Conservation (phyloP, 352 stramenopile species). For the Globisporangium carolinianum region DNA sequence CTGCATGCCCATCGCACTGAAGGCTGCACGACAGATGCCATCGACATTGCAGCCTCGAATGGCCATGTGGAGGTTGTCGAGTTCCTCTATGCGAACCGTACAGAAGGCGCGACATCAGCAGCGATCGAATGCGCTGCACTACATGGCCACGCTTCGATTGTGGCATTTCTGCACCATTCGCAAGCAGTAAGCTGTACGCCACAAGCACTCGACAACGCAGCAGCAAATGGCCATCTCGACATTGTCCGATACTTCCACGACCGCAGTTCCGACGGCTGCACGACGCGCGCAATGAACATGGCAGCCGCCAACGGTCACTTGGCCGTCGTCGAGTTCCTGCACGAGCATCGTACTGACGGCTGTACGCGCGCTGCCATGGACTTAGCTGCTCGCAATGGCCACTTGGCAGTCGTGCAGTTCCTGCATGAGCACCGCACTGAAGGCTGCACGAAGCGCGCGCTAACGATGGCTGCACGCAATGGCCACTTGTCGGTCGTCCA, state of each 20-base stretch:
- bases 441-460: constrained; percentile 8
- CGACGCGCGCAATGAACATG: not conserved
- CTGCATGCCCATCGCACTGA: not conserved
- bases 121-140: not conserved
- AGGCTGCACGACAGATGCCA: not conserved
- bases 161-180: too few species aligned
- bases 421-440: constrained; percentile 3
- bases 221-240: too few species aligned
- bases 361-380: constrained; percentile 10
- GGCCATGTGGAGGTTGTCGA: constrained; percentile 1
- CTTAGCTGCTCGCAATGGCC: not conserved
- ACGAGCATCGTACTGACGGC: constrained; percentile 5
- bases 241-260: too few species aligned
- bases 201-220: too few species aligned
- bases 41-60: not conserved
- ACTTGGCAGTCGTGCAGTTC: constrained; percentile 9
- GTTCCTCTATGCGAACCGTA: constrained; percentile 1
- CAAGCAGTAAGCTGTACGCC: too few species aligned
- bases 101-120: not conserved
- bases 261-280: too few species aligned
- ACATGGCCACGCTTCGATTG: too few species aligned
- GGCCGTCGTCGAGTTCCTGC: constrained; percentile 5
- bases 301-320: constrained; percentile 4
- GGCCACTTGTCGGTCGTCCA: constrained; percentile 2
- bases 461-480: constrained; percentile 3